Evolutionary conservation across 2,329 filamentous ascomycete genomes (phyloP).

Genomic region (Pestalotiopsis sp.): DNA sequence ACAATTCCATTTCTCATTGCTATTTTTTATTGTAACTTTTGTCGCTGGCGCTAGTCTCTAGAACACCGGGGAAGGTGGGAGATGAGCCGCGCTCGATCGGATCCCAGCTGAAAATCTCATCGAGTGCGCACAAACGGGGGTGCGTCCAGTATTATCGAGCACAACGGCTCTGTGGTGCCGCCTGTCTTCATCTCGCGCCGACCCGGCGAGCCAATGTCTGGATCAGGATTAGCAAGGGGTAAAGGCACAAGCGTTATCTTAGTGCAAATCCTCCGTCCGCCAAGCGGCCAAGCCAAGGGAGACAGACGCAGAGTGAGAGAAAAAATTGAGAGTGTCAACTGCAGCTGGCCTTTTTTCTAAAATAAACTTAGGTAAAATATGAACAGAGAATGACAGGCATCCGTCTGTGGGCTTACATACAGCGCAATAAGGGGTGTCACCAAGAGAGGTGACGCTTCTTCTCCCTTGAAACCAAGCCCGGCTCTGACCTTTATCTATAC

Average conservation of each 20-base stretch:
- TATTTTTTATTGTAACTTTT: background rate
- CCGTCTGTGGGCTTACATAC: conserved; percentile 2
- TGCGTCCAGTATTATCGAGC: background rate
- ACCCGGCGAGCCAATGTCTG: conserved; percentile 7
- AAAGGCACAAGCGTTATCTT: background rate
- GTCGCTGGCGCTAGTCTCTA: background rate
- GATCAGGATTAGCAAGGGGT: conserved; percentile 8
- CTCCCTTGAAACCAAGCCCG: background rate
- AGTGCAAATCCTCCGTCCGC: conserved; percentile 2
- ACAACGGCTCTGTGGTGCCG: background rate
- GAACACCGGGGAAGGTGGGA: background rate
- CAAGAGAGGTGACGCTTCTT: background rate
- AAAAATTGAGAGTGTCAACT: conserved; percentile 4
- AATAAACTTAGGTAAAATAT: conserved; percentile 13
- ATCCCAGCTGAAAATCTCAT: conserved; percentile 9
- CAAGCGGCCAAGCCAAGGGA: background rate
- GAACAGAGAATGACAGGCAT: conserved; percentile 11
- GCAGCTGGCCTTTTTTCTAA: conserved; percentile 8
- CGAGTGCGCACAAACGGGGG: background rate
- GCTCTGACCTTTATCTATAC: background rate
- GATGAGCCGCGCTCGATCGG: background rate
- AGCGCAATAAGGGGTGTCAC: conserved; percentile 10
- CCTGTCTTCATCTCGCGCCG: conserved; percentile 8
- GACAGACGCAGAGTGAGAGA: background rate
- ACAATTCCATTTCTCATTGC: background rate